Evolutionary conservation across 2,329 filamentous ascomycete species (phyloP).

Genomic region (Neopestalotiopsis sp.): DNA sequence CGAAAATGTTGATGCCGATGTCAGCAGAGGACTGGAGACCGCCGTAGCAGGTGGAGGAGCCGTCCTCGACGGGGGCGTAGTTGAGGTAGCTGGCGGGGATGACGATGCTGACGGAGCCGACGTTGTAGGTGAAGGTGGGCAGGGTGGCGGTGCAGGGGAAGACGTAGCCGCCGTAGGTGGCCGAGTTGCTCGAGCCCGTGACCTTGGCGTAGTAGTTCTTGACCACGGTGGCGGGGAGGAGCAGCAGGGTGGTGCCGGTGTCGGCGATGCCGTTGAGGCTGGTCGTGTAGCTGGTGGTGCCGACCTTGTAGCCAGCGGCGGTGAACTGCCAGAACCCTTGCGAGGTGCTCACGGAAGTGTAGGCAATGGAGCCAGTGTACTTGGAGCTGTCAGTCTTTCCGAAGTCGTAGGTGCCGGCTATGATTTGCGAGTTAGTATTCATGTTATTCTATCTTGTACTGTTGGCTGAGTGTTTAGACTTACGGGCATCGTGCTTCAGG

Average conservation of each 20-base stretch:
- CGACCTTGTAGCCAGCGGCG: conserved; percentile 26
- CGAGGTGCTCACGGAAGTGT: conserved; percentile 57
- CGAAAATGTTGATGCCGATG: conserved; percentile 60
- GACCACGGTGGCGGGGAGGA: conserved; percentile 29
- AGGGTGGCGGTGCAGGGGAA: conserved; percentile 50
- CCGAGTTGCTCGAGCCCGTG: conserved; percentile 27
- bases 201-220: conserved; percentile 31
- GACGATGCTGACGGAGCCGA: conserved; percentile 48
- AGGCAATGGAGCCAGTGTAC: conserved; percentile 63
- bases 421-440: conserved; percentile 1
- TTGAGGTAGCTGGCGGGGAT: conserved; percentile 49
- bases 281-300: conserved; percentile 22
- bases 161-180: conserved; percentile 33
- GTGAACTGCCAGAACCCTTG: conserved; percentile 69
- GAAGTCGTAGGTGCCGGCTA: conserved; percentile 41
- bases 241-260: conserved; percentile 35
- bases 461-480: neutral
- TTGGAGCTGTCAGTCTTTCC: conserved; percentile 58
- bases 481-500: conserved; percentile 21
- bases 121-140: conserved; percentile 48
- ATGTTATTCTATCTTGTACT: neutral
- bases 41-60: conserved; percentile 43
- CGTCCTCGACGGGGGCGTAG: conserved; percentile 47
- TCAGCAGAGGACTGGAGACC: conserved; percentile 45
- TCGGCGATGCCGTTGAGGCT: conserved; percentile 28